These are phyloP conservation scores for Coemansia nantahalensis DNA, from an alignment of 192 early-diverging fungal genomes.

Conservation along the genomic window DNA sequence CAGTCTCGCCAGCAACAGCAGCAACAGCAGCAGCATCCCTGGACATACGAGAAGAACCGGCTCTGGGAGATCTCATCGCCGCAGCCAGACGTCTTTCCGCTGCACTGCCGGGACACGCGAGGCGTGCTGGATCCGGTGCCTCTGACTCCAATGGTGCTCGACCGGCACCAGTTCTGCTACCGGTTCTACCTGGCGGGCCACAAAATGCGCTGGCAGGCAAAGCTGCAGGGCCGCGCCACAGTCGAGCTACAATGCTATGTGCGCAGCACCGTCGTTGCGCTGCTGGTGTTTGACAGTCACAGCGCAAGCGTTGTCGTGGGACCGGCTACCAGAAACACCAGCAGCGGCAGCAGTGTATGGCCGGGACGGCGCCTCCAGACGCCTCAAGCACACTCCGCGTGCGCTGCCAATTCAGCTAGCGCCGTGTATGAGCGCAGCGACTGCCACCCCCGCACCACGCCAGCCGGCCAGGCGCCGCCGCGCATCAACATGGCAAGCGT, in stretches of 20 bases:
- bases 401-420: no score
- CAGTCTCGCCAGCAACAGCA: no score
- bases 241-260: slow-evolving; percentile 41
- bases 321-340: no score
- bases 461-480: neutral
- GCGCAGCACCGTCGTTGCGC: slow-evolving; percentile 30
- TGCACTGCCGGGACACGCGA: slow-evolving; percentile 51
- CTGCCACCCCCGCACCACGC: no score
- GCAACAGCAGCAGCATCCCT: slow-evolving; percentile 2
- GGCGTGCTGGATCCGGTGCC: slow-evolving; percentile 42
- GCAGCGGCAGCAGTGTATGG: neutral
- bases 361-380: neutral
- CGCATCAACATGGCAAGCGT: neutral
- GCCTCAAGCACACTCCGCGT: neutral
- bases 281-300: slow-evolving; percentile 12
- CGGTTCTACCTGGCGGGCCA: slow-evolving; percentile 41
- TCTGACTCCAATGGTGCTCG: slow-evolving; percentile 40
- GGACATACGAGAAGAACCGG: slow-evolving; percentile 9
- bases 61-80: slow-evolving; percentile 52
- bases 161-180: slow-evolving; percentile 51
- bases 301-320: neutral
- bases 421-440: no score
- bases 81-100: slow-evolving; percentile 24
- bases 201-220: slow-evolving; percentile 44
- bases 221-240: neutral